phyloP scores from a whole-genome alignment of 2,329 filamentous ascomycete species.

The Hypoxylon sp. region DNA sequence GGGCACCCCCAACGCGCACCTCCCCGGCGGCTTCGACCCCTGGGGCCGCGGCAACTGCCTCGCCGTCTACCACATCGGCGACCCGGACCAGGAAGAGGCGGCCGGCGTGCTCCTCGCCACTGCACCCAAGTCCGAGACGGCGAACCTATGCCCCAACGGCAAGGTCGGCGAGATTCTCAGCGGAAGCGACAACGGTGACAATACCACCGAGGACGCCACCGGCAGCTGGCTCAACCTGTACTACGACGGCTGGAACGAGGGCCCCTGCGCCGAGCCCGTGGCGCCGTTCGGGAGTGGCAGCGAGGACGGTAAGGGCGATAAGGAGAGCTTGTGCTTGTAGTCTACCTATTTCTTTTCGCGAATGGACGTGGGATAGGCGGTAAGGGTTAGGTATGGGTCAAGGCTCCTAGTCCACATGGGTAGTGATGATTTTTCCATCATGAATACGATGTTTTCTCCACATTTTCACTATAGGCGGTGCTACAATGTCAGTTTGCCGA shows the following conservation, averaged over 20 bases:
- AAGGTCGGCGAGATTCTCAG: slow-evolving; percentile 27
- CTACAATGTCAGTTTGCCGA: neutral
- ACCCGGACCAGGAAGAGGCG: slow-evolving; percentile 21
- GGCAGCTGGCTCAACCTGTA: slow-evolving; percentile 44
- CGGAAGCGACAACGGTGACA: slow-evolving; percentile 5
- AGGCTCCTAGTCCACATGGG: slow-evolving; percentile 12
- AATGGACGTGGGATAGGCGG: neutral
- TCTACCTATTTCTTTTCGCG: neutral
- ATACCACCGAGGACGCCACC: neutral
- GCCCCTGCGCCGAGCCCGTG: slow-evolving; percentile 44
- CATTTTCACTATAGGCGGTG: neutral
- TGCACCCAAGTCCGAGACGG: slow-evolving; percentile 3
- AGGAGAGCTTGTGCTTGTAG: slow-evolving; percentile 35
- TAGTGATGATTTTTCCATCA: neutral
- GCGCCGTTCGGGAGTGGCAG: slow-evolving; percentile 36
- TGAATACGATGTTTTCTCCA: neutral
- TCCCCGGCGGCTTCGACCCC: slow-evolving; percentile 50
- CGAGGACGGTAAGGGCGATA: slow-evolving; percentile 44
- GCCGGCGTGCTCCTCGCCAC: slow-evolving; percentile 21
- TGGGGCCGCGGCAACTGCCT: slow-evolving; percentile 49
- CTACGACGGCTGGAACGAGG: slow-evolving; percentile 51
- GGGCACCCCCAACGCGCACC: slow-evolving; percentile 36
- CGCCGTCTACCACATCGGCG: slow-evolving; percentile 46
- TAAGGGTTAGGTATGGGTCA: slow-evolving; percentile 5
- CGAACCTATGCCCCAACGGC: slow-evolving; percentile 38